Evolutionary conservation across 176 grass and related monocot species (phyloP).

Genomic region (Triticum dicoccoides): DNA sequence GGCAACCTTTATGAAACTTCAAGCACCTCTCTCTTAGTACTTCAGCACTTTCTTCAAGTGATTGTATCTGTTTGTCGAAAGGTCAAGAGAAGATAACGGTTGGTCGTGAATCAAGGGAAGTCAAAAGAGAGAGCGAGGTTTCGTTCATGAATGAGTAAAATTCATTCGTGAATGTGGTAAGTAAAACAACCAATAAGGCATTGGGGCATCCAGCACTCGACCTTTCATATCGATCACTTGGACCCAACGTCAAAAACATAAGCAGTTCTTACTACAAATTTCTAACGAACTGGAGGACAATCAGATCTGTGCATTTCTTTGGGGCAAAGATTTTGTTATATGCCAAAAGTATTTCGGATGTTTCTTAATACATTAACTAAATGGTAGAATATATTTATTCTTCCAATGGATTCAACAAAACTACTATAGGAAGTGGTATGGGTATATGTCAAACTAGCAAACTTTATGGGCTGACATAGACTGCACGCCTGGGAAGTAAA

Average conservation of each 20-base stretch:
- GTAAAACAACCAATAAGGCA: not conserved
- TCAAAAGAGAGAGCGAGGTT: not conserved
- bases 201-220: not conserved
- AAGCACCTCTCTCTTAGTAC: conserved; percentile 85
- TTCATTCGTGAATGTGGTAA: not conserved
- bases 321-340: not conserved
- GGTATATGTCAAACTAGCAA: not conserved
- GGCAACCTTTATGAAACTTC: conserved; percentile 98
- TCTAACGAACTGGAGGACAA: not conserved
- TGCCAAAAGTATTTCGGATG: not conserved
- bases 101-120: not conserved
- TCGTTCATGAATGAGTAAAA: not conserved
- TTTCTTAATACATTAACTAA: not conserved
- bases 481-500: not conserved
- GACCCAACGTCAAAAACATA: not conserved
- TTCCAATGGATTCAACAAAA: not conserved
- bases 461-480: not conserved
- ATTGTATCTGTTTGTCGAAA: conserved; percentile 74
- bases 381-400: not conserved
- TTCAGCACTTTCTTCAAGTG: conserved; percentile 89
- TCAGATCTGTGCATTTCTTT: not conserved
- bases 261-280: not conserved
- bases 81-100: conserved; percentile 5
- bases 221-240: not conserved
- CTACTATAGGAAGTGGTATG: not conserved